phyloP scores from a whole-genome alignment of 2,329 filamentous ascomycete genomes.

The Ramularia endophylla region DNA sequence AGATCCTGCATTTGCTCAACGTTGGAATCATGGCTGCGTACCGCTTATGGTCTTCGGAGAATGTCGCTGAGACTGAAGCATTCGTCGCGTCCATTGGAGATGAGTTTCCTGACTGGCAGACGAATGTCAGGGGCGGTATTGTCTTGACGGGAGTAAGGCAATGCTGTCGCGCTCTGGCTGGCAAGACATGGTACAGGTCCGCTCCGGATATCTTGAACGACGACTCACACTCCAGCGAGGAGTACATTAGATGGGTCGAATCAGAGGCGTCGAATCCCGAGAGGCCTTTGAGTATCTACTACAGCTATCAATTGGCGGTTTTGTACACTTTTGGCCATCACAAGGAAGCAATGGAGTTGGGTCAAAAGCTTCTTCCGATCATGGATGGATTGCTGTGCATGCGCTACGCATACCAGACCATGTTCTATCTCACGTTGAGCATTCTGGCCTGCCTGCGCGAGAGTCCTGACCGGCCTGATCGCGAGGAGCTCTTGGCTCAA shows the following conservation, averaged over 20 bases:
- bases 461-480: slow-evolving; percentile 33
- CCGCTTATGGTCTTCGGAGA: slow-evolving; percentile 64
- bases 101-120: slow-evolving; percentile 66
- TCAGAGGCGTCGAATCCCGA: slow-evolving; percentile 51
- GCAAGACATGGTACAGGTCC: slow-evolving; percentile 56
- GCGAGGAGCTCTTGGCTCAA: slow-evolving; percentile 46
- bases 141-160: slow-evolving; percentile 63
- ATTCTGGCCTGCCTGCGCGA: slow-evolving; percentile 37
- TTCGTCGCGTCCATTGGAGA: slow-evolving; percentile 68
- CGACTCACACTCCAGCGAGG: slow-evolving; percentile 54
- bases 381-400: slow-evolving; percentile 41
- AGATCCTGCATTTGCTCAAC: slow-evolving; percentile 65
- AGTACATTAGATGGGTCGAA: slow-evolving; percentile 51
- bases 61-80: slow-evolving; percentile 62
- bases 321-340: slow-evolving; percentile 41
- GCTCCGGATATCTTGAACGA: slow-evolving; percentile 59
- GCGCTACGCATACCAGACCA: slow-evolving; percentile 37
- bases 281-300: slow-evolving; percentile 61
- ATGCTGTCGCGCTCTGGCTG: slow-evolving; percentile 63
- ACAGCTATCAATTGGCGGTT: slow-evolving; percentile 45
- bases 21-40: slow-evolving; percentile 62
- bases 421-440: slow-evolving; percentile 39
- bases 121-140: slow-evolving; percentile 65
- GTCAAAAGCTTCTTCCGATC: slow-evolving; percentile 36
- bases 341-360: slow-evolving; percentile 38